phyloP scores from a whole-genome alignment of 2,329 filamentous ascomycete genomes.

The Pseudophaeomoniella oleicola region DNA sequence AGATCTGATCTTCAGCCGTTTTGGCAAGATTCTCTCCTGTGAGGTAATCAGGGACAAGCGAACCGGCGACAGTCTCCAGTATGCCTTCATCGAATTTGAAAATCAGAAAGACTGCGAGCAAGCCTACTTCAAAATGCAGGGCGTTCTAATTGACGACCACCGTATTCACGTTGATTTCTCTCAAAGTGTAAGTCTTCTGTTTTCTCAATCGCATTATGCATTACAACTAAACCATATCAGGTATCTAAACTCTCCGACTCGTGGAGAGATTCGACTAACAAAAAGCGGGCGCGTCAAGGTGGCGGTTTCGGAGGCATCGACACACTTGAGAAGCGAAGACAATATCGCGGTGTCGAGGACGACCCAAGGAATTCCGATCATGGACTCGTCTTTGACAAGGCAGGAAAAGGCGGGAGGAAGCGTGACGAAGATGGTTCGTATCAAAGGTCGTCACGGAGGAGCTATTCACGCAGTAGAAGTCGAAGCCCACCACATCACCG shows the following conservation, averaged over 20 bases:
- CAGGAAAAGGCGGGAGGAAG: not conserved
- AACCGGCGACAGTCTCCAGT: conserved; percentile 89
- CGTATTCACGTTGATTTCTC: conserved; percentile 98
- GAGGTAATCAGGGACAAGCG: conserved; percentile 91
- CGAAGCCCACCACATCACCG: too few species aligned
- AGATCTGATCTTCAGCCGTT: conserved; percentile 90
- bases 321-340: conserved; percentile 74
- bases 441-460: not conserved
- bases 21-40: conserved; percentile 87
- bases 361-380: conserved; percentile 4
- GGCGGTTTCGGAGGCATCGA: conserved; percentile 87
- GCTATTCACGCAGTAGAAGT: not conserved
- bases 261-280: conserved; percentile 76
- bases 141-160: conserved; percentile 89
- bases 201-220: not conserved
- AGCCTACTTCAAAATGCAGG: conserved; percentile 98
- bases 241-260: conserved; percentile 69
- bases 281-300: conserved; percentile 51
- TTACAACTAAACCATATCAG: conserved; percentile 17
- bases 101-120: conserved; percentile 86
- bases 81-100: conserved; percentile 94
- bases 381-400: not conserved
- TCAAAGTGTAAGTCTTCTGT: conserved; percentile 57
- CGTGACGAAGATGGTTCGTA: not conserved
- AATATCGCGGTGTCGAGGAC: conserved; percentile 61